Base-by-base conservation (phyloP, 306 rosid species). In the Cucurbita ficifolia region DNA sequence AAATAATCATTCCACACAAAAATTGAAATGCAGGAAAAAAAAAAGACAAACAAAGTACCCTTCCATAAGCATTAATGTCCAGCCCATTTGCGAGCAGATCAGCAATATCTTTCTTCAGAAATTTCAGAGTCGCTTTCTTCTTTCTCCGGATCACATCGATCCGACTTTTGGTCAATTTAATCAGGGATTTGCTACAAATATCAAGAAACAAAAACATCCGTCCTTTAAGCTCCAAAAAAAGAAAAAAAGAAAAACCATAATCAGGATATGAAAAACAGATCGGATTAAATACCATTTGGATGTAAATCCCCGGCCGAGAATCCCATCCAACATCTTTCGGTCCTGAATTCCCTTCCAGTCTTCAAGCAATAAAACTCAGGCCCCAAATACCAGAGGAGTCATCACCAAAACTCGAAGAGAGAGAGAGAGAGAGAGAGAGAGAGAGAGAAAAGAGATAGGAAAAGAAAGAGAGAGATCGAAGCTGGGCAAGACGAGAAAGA, bases 51-150 rank as follows among this genome's bases (percentile, higher is more conserved):
- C 33, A 45, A 16, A 24, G 69, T 87, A 94, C 97, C 82, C 99
- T 86, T 84, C 89, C 89, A 70, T 80, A 88, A 49, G 99, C 99
- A 86, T 84, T 88, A 52, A 79, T 81, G 55, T 91, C 97, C 5
- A 86, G 84, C n/a, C 92, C 96, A 83, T 88, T 83, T 16, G 79
- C 76, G 33, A 94, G 87, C 58, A 94, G 88, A 88, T 94, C 97
- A 76, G 91, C 99, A 10, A 94, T 81, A 65, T 94, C 99, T 63
- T 87, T 84, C 91, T 83, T 89, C 49, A 94, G 79, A 82, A 91
- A 89, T 88, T 89, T 94, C 90, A 91, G 91, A 67, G 96, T 85
- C 40, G 97, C 99, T 78, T 85, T 91, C 83, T 90, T 86, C 93
- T 85, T 95, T 84, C 96, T 87, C 86, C 91, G 87, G 67, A 95